Conservation (phyloP, 306 rosid genomes). For the Lathyrus oleraceus region DNA sequence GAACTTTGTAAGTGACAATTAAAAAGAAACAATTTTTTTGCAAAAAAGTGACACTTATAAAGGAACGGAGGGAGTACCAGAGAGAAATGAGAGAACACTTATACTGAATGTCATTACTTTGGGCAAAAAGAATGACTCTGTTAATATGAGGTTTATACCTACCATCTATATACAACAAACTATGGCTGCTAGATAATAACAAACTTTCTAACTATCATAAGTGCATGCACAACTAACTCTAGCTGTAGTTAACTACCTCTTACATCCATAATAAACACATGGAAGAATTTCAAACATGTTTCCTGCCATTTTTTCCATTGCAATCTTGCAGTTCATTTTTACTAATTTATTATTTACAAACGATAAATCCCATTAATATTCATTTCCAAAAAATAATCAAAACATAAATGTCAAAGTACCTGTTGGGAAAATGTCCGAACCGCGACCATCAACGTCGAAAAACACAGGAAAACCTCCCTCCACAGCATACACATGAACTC, state of each 20-base stretch:
- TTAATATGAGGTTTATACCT: neutral
- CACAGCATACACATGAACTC: conserved; percentile 69
- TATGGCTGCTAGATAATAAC: neutral
- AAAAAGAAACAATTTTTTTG: too few relatives aligned
- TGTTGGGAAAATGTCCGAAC: conserved; percentile 76
- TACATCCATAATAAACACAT: neutral
- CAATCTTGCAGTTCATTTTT: neutral
- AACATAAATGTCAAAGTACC: conserved; percentile 35
- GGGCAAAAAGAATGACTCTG: neutral
- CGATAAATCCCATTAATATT: neutral
- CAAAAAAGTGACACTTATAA: too few relatives aligned
- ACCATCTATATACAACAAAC: neutral
- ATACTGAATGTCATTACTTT: neutral
- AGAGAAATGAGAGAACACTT: neutral
- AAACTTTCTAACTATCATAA: neutral
- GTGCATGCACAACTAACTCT: neutral
- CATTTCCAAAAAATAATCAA: neutral
- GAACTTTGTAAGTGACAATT: too few relatives aligned
- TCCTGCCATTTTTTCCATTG: neutral
- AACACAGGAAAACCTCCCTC: conserved; percentile 84
- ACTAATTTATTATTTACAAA: neutral
- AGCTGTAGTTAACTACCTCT: neutral
- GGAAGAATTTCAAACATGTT: neutral
- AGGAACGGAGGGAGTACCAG: too few relatives aligned
- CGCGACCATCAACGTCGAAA: conserved; percentile 83